Percentiles rank a stretch among this genome's conserved stretches.
These are phyloP conservation scores for Aspergillus fumigatiaffinis DNA, from an alignment of 2,329 filamentous ascomycete genomes.

Conservation along the genomic window DNA sequence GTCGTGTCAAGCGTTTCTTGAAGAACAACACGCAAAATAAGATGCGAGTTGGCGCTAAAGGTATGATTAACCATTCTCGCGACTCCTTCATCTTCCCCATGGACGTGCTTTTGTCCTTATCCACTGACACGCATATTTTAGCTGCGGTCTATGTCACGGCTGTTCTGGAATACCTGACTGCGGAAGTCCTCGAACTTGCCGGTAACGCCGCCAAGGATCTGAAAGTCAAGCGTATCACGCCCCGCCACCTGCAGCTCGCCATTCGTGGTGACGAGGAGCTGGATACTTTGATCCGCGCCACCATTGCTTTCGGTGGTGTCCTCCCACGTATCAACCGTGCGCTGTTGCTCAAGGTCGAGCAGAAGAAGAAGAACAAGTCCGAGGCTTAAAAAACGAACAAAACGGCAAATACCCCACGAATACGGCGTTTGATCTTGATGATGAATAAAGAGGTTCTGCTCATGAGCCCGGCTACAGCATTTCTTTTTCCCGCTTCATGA, in stretches of 20 bases:
- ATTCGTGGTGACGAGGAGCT: constrained; percentile 98
- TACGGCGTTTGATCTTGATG: constrained; percentile 23
- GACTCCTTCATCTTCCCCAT: not conserved
- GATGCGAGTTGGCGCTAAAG: constrained; percentile 97
- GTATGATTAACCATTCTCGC: constrained; percentile 29
- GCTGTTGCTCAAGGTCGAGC: constrained; percentile 89
- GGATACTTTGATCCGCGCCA: constrained; percentile 94
- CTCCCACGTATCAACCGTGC: constrained; percentile 98
- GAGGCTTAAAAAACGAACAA: constrained; percentile 25
- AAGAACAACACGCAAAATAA: constrained; percentile 99
- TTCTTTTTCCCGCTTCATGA: constrained; percentile 4
- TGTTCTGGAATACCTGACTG: constrained; percentile 95
- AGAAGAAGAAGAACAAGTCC: constrained; percentile 83
- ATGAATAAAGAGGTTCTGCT: constrained; percentile 17
- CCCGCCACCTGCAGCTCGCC: constrained; percentile 93
- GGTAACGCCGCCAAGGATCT: constrained; percentile 99
- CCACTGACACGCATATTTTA: constrained; percentile 23
- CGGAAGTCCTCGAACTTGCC: constrained; percentile 95
- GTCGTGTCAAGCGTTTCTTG: constrained; percentile 99
- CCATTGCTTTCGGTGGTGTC: constrained; percentile 97
- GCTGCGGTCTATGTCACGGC: constrained; percentile 97
- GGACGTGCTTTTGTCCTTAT: not conserved
- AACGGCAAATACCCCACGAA: constrained; percentile 20
- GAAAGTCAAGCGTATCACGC: constrained; percentile 99
- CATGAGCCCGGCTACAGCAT: constrained; percentile 12